These are phyloP conservation scores for Amanita pseudoporphyria DNA, from an alignment of 768 basidiomycete genomes.

Conservation along the genomic window DNA sequence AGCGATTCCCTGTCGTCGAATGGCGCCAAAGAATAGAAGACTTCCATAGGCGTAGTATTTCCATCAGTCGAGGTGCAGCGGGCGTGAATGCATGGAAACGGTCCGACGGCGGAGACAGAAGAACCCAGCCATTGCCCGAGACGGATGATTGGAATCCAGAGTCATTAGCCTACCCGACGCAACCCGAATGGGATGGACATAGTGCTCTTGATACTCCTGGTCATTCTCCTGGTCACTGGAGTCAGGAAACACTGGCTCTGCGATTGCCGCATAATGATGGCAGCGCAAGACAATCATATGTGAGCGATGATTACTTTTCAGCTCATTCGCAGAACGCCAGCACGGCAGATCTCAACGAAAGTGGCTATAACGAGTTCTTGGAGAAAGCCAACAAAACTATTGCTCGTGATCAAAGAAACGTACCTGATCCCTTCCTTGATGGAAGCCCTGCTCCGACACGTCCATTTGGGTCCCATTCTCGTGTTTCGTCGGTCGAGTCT, in stretches of 20 bases:
- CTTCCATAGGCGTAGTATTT: constrained; percentile 83
- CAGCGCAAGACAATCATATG: constrained; percentile 32
- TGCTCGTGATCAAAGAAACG: constrained; percentile 65
- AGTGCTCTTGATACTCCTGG: constrained; percentile 39
- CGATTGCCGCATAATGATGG: constrained; percentile 22
- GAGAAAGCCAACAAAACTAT: constrained; percentile 81
- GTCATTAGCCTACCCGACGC: constrained; percentile 49
- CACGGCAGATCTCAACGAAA: constrained; percentile 16
- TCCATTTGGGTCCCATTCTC: constrained; percentile 76
- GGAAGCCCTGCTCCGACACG: constrained; percentile 44
- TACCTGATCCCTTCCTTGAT: constrained; percentile 84
- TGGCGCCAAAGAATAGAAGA: constrained; percentile 96
- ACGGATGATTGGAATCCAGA: constrained; percentile 78
- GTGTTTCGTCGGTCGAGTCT: constrained; percentile 81
- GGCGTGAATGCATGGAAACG: constrained; percentile 70
- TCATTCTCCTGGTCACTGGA: constrained; percentile 53
- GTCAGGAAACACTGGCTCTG: constrained; percentile 45
- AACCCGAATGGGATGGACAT: constrained; percentile 70
- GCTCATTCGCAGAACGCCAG: constrained; percentile 22
- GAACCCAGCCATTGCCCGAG: constrained; percentile 44
- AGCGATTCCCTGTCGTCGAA: constrained; percentile 96
- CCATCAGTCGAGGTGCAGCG: constrained; percentile 56
- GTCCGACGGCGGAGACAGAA: constrained; percentile 51
- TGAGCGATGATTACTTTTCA: constrained; percentile 52
- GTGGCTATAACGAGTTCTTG: constrained; percentile 68